Evolutionary conservation across 148 eudicot species (phyloP), one percentile per base, ranked within the genome.

Genomic region (Rhododendron molle): DNA sequence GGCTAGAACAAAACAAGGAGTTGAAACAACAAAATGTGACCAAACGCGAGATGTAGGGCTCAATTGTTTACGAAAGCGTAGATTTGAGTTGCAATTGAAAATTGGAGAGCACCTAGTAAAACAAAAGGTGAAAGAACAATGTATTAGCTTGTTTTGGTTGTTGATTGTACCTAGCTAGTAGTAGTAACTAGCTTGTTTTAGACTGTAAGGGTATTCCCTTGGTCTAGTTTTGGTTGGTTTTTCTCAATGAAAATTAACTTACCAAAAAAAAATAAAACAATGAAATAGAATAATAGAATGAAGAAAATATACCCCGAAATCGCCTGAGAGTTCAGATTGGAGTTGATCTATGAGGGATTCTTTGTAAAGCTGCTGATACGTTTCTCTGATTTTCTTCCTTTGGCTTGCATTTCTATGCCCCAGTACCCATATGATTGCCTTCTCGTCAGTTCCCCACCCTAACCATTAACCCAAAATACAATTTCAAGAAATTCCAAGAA

Each of bases 361-460:
- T 78, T 92, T 89, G 89, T 88, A 93, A 74, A 91, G 88, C 85
- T 88, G 87, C 84, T 94, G 88, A 90, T 91, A 95, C 52, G 93
- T 88, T 18, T 95, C 93, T 82, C 90, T 92, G 52, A 95, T 95
- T 69, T 87, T 81, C 86, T 60, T 92, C 92, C 93, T 91, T 87
- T 95, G 97, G 72, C 80, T 86, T 83, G 94, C 91, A 91, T 94
- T 94, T 89, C 98, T 91, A 26, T 88, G 92, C 40, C 97, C 96
- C 89, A 94, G 72, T n/a, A 95, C 86, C 84, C 81, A 76, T 46
- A 93, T 94, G 23, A 92, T 83, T 44, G 89, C 91, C 78, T 88
- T 89, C 84, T 94, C 97, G 83, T 95, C 93, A 2, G 96, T 93
- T 79, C 96, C 95, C 89, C 88, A 87, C 26, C 97, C 97, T 95